These are phyloP conservation scores for Amauroascus niger DNA, from an alignment of 2,329 filamentous ascomycete species.

Conservation along the genomic window DNA sequence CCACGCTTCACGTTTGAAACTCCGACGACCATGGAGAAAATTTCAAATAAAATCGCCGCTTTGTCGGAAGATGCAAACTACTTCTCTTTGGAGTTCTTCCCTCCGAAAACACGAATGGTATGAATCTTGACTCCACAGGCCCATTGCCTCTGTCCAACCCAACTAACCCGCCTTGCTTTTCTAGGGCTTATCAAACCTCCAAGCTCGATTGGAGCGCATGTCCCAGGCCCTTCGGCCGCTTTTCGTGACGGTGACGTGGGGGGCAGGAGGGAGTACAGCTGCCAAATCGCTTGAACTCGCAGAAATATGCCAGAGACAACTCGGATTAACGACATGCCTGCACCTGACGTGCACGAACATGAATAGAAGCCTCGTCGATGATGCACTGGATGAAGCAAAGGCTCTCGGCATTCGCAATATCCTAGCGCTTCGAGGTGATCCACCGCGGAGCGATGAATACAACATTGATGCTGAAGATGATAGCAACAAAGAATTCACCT, in stretches of 20 bases:
- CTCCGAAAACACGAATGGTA: constrained; percentile 86
- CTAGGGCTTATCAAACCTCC: constrained; percentile 80
- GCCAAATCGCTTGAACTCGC: constrained; percentile 87
- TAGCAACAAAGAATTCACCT: constrained; percentile 69
- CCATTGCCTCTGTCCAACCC: neutral
- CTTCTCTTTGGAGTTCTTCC: constrained; percentile 98
- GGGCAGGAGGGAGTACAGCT: constrained; percentile 85
- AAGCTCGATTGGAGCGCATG: constrained; percentile 90
- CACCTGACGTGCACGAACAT: constrained; percentile 98
- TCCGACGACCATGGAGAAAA: constrained; percentile 51
- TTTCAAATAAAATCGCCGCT: constrained; percentile 89
- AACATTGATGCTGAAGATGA: constrained; percentile 52
- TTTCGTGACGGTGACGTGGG: constrained; percentile 97
- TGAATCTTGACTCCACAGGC: constrained; percentile 21
- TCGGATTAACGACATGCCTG: constrained; percentile 86
- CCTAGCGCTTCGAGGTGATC: constrained; percentile 80
- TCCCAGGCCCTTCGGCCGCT: constrained; percentile 78
- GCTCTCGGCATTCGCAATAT: constrained; percentile 88
- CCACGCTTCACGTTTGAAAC: neutral
- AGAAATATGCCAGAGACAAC: constrained; percentile 84
- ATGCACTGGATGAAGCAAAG: constrained; percentile 83
- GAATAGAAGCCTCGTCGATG: constrained; percentile 75
- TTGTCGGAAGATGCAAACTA: constrained; percentile 72
- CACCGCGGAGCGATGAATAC: constrained; percentile 82
- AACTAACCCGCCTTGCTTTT: constrained; percentile 20